These are phyloP conservation scores for Oxytropis ochrocephala DNA, from an alignment of 306 rosid genomes.

Conservation along the genomic window DNA sequence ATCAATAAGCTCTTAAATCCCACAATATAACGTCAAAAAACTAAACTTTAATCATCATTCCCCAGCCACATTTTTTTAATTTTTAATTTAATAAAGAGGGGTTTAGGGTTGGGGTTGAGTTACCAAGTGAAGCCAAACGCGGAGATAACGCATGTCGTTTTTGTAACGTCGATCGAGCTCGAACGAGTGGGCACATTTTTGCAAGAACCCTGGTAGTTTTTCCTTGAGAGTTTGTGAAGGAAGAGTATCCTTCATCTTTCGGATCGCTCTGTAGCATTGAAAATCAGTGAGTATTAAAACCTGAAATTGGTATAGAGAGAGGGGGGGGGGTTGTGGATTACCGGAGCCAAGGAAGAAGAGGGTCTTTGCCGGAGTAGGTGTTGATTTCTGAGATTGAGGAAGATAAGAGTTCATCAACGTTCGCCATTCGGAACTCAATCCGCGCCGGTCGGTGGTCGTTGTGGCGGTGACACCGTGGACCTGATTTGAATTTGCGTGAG, in stretches of 20 bases:
- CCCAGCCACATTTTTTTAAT: conserved; percentile 1
- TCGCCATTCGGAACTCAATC: conserved; percentile 19
- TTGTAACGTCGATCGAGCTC: conserved; percentile 74
- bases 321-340: conserved; percentile 5
- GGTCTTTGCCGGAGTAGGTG: conserved; percentile 73
- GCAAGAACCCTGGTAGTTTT: conserved; percentile 67
- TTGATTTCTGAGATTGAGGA: conserved; percentile 58
- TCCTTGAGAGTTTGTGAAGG: conserved; percentile 50
- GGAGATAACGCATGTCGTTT: conserved; percentile 77
- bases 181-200: conserved; percentile 62
- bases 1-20: not conserved
- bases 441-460: conserved; percentile 18
- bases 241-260: conserved; percentile 62
- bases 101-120: not conserved
- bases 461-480: not conserved
- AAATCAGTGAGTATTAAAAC: conserved; percentile 2
- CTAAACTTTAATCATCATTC: not conserved
- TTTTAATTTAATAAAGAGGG: not conserved
- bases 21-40: not conserved
- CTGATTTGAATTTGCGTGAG: conserved; percentile 37
- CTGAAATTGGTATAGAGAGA: not conserved
- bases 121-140: conserved; percentile 96
- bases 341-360: conserved; percentile 97
- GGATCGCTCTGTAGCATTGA: conserved; percentile 55
- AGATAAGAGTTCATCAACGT: conserved; percentile 49